Evolutionary conservation across 106 monocot genomes (phyloP).

Genomic region (Vanilla planifolia): DNA sequence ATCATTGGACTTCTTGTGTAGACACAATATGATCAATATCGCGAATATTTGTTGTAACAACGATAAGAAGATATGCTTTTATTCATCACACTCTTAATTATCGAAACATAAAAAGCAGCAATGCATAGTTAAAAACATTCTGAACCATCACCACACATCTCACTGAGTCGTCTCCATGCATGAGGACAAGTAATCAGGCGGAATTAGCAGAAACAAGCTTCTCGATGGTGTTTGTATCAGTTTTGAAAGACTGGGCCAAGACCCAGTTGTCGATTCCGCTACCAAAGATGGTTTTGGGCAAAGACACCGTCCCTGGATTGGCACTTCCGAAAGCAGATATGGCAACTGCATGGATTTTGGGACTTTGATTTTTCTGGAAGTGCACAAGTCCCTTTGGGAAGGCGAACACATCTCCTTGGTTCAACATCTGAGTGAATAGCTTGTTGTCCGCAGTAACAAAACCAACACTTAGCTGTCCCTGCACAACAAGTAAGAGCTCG

Average conservation of each 20-base stretch:
- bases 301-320: not conserved
- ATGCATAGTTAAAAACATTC: no score
- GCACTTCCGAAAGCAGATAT: constrained; percentile 9
- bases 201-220: not conserved
- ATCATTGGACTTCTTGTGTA: no score
- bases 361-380: constrained; percentile 7
- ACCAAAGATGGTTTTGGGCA: constrained; percentile 6
- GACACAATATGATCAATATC: no score
- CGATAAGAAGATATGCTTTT: no score
- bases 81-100: no score
- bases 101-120: no score
- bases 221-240: not conserved
- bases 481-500: constrained; percentile 4
- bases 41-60: no score
- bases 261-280: constrained; percentile 5
- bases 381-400: constrained; percentile 17
- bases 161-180: no score
- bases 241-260: constrained; percentile 15
- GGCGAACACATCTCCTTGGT: not conserved
- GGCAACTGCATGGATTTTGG: not conserved
- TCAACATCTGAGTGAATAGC: constrained; percentile 1
- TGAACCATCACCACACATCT: no score
- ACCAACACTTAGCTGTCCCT: constrained; percentile 4
- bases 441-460: not conserved
- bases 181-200: no score